These are phyloP conservation scores for Caryopteris hybrid DNA, from an alignment of 305 asterid genomes.

Conservation along the genomic window DNA sequence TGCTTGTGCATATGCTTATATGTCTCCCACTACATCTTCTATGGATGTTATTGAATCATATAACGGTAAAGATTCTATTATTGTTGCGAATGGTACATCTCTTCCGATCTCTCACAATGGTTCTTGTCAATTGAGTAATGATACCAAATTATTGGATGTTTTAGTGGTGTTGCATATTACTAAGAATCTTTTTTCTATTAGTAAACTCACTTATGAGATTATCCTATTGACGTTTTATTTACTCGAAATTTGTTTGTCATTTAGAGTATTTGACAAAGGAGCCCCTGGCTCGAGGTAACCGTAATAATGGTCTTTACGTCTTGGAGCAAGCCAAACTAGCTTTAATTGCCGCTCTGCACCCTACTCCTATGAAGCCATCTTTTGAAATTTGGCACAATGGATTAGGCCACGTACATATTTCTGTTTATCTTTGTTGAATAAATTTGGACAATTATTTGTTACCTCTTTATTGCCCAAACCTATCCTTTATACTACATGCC, in stretches of 20 bases:
- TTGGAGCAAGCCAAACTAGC: background rate
- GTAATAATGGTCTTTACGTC: background rate
- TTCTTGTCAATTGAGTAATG: too few relatives aligned
- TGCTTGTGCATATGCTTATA: too few relatives aligned
- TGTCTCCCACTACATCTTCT: too few relatives aligned
- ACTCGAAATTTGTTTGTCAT: too few relatives aligned
- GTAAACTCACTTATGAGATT: background rate
- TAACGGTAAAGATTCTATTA: too few relatives aligned
- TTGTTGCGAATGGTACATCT: too few relatives aligned
- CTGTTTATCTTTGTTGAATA: background rate
- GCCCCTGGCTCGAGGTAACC: too few relatives aligned
- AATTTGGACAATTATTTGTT: background rate
- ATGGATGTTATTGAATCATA: too few relatives aligned
- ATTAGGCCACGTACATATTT: background rate
- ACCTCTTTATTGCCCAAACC: background rate
- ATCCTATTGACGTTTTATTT: too few relatives aligned
- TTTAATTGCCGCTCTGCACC: background rate
- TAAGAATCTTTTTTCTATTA: background rate
- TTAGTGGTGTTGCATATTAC: background rate
- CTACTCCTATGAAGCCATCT: background rate
- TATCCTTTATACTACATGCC: background rate
- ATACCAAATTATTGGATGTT: background rate
- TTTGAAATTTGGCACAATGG: background rate
- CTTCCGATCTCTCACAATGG: too few relatives aligned
- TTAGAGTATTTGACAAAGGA: too few relatives aligned